Base-by-base conservation (phyloP, 1,139 yeast species). In the Yamadazyma dendronema region DNA sequence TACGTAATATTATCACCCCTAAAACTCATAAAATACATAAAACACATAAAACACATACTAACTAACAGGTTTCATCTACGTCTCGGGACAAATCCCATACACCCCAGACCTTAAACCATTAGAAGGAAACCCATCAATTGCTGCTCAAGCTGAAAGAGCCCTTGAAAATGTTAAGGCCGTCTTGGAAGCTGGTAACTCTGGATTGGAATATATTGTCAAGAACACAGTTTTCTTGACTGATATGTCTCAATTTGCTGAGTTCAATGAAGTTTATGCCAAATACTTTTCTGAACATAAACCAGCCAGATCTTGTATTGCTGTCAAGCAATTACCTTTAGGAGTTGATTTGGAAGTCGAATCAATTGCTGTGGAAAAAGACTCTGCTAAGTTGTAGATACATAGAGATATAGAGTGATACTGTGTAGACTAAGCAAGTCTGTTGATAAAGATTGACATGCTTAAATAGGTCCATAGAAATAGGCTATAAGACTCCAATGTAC, bases 241-340 rank as follows among this genome's bases (percentile, higher is more conserved):
- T 63, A 90, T 90, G 82, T 67, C 72, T 53, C 79, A 84, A 61
- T 90, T 89, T 56, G 84, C 76, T 43, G 84, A 79, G 49, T 86
- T 90, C 72, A 90, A 90, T 67, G 75, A 74, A 49, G 92, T 86
- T 37, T 90, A 89, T 65, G 81, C 77, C 46, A 82, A 84, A 63
- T 85, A 84, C 66, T 89, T 90, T 70, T 72, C 61, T 59, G 74
- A 70, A 40, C 95, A 86, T 72, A 85, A 84, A 66, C 97, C 97
- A 39, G 96, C 97, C 28, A 85, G 97, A 74, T 85, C 96, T 2
- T 88, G 96, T 72, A 95, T 89, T 50, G 96, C 96, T 31, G 97
- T 88, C 47, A 81, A 79, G 61, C 79, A 79, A 46, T 79, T 89
- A 57, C 97, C 97, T 44, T 77, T 89, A 60, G 87, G 88, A 41